A percentile compares a stretch with the other conserved stretches of the same genome.
Conservation (phyloP, 352 stramenopile species). For the Globisporangium canariense region DNA sequence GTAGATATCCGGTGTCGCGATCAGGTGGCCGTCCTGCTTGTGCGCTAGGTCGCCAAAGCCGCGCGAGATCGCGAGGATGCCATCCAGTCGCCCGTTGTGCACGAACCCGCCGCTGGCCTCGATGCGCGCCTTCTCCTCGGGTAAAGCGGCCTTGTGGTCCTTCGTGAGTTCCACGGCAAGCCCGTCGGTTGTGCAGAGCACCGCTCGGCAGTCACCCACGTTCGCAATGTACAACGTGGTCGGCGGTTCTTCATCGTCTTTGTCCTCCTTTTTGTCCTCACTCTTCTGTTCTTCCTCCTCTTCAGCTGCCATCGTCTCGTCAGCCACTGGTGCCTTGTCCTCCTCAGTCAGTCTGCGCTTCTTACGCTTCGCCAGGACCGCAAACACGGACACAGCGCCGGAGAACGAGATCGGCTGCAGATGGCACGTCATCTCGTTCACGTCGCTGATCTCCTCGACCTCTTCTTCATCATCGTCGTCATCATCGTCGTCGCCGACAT, state of each 20-base stretch:
- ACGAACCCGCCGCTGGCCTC: slow-evolving; percentile 81
- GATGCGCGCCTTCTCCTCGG: slow-evolving; percentile 77
- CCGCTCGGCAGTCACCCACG: slow-evolving; percentile 87
- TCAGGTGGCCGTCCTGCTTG: slow-evolving; percentile 87
- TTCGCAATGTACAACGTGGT: slow-evolving; percentile 83
- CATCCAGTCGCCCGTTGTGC: slow-evolving; percentile 86
- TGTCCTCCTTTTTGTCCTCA: not conserved
- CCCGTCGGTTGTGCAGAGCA: slow-evolving; percentile 76
- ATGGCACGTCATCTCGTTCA: slow-evolving; percentile 44
- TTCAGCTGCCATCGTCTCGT: slow-evolving; percentile 2
- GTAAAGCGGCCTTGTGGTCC: slow-evolving; percentile 85
- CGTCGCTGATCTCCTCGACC: slow-evolving; percentile 36
- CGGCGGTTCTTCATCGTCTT: slow-evolving; percentile 27
- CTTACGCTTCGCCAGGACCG: slow-evolving; percentile 46
- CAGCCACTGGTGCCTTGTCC: slow-evolving; percentile 10
- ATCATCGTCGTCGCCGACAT: slow-evolving; percentile 20
- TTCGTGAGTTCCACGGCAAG: slow-evolving; percentile 76
- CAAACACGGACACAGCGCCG: slow-evolving; percentile 66
- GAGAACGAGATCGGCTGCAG: slow-evolving; percentile 86
- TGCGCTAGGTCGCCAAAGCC: slow-evolving; percentile 88
- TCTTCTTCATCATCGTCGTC: slow-evolving; percentile 23
- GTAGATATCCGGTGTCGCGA: slow-evolving; percentile 78
- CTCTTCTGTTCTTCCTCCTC: slow-evolving; percentile 1
- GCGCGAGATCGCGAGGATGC: slow-evolving; percentile 83
- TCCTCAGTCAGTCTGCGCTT: slow-evolving; percentile 2